These are phyloP conservation scores for Apiotrichum veenhuisii DNA, from an alignment of 1,284 basidiomycete species.

Conservation along the genomic window DNA sequence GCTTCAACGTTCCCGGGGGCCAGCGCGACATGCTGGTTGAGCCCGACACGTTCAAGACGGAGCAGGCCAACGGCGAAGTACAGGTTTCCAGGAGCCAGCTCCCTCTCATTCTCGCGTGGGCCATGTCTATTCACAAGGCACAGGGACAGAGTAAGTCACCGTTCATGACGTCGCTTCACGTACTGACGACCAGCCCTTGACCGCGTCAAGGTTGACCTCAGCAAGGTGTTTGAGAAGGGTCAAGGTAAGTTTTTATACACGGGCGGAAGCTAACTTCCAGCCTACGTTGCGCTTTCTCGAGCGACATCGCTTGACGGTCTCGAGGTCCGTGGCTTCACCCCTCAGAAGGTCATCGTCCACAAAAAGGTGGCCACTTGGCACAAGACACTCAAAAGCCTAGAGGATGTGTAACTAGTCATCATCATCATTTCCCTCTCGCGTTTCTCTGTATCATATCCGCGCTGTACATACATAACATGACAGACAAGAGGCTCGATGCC, in stretches of 20 bases:
- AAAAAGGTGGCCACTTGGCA: conserved; percentile 48
- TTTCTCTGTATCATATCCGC: background rate
- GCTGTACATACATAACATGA: background rate
- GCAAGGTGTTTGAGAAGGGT: conserved; percentile 74
- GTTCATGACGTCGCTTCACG: background rate
- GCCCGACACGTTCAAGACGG: conserved; percentile 77
- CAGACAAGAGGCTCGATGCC: background rate
- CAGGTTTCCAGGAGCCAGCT: conserved; percentile 71
- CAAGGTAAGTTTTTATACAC: conserved; percentile 27
- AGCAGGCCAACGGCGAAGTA: conserved; percentile 74
- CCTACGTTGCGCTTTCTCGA: conserved; percentile 92
- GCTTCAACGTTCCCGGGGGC: conserved; percentile 63
- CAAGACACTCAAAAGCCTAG: conserved; percentile 25
- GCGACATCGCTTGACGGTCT: conserved; percentile 87
- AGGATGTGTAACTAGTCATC: conserved; percentile 7
- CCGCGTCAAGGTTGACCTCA: conserved; percentile 52
- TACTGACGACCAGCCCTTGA: conserved; percentile 34
- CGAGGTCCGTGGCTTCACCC: conserved; percentile 82
- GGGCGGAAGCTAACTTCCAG: conserved; percentile 50
- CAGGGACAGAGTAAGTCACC: conserved; percentile 69
- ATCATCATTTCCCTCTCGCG: background rate
- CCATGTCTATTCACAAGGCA: conserved; percentile 92
- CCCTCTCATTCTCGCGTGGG: conserved; percentile 83
- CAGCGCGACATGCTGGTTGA: conserved; percentile 59
- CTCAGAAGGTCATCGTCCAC: conserved; percentile 71